A percentile compares a stretch with the other conserved stretches of the same genome.
Conservation (phyloP, 192 early-diverging fungal genomes). For the Piromyces finnis region DNA sequence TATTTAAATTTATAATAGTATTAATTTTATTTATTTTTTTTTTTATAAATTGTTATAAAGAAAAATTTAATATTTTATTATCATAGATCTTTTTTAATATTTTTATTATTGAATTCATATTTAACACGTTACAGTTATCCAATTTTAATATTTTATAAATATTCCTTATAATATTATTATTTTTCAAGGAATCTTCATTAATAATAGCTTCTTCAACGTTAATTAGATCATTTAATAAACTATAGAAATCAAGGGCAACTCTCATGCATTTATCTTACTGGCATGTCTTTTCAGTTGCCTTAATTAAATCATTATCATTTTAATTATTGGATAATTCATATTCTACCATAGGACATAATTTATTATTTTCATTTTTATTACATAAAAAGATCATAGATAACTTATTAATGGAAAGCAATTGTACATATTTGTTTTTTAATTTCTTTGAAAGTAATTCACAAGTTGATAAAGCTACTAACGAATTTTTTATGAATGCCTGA, state of each 20-base stretch:
- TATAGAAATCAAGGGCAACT: background rate
- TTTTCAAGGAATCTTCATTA: background rate
- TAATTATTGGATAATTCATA: background rate
- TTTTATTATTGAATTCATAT: background rate
- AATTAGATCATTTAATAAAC: background rate
- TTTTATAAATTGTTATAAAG: no score
- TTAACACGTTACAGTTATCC: background rate
- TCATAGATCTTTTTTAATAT: no score
- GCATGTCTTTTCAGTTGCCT: background rate
- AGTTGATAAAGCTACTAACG: background rate
- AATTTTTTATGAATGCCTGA: background rate
- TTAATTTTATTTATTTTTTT: no score
- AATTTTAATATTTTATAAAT: background rate
- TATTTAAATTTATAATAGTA: no score
- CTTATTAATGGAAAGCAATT: background rate
- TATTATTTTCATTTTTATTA: background rate
- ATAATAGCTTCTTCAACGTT: background rate
- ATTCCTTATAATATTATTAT: background rate
- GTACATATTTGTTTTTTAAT: background rate
- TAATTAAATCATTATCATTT: background rate
- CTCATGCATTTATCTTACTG: background rate
- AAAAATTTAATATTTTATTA: no score
- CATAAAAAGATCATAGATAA: background rate
- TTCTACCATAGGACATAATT: background rate
- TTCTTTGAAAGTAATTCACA: background rate